Evolutionary conservation across 495 filamentous ascomycete genomes (phyloP).

Genomic region (Trichoderma gamsii): DNA sequence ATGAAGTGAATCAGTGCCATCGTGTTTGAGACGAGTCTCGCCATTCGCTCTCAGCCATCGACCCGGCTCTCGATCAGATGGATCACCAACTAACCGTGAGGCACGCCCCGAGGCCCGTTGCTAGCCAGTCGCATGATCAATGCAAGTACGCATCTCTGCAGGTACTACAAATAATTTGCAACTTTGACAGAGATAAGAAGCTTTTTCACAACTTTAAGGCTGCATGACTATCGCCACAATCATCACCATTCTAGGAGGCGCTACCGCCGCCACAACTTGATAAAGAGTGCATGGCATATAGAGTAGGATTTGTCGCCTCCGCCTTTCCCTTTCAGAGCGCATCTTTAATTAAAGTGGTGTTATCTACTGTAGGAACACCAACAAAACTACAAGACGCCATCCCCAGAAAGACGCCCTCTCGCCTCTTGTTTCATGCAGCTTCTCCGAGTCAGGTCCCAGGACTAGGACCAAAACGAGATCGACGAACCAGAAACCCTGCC

Average conservation of each 20-base stretch:
- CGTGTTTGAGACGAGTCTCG: background rate
- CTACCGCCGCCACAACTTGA: background rate
- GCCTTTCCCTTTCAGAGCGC: background rate
- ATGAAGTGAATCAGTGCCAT: background rate
- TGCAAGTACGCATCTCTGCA: background rate
- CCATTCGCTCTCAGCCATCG: background rate
- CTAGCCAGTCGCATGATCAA: background rate
- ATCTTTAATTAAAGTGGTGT: background rate
- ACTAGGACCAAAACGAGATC: conserved; percentile 9
- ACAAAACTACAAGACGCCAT: background rate
- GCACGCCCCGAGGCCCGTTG: background rate
- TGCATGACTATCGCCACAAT: background rate
- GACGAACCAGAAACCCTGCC: background rate
- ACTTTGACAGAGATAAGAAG: background rate
- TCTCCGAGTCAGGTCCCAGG: background rate
- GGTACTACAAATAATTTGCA: background rate
- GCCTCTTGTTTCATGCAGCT: conserved; percentile 4
- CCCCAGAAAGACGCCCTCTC: conserved; percentile 9
- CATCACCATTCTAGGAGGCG: background rate
- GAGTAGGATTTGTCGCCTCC: conserved; percentile 3
- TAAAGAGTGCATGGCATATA: background rate
- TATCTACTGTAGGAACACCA: background rate
- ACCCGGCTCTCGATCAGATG: background rate
- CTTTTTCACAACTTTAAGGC: background rate
- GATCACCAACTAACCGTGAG: background rate